Evolutionary conservation across 2,329 filamentous ascomycete species (phyloP), one percentile per base, ranked within the genome.

Genomic region (Trichoderma oligosporum): DNA sequence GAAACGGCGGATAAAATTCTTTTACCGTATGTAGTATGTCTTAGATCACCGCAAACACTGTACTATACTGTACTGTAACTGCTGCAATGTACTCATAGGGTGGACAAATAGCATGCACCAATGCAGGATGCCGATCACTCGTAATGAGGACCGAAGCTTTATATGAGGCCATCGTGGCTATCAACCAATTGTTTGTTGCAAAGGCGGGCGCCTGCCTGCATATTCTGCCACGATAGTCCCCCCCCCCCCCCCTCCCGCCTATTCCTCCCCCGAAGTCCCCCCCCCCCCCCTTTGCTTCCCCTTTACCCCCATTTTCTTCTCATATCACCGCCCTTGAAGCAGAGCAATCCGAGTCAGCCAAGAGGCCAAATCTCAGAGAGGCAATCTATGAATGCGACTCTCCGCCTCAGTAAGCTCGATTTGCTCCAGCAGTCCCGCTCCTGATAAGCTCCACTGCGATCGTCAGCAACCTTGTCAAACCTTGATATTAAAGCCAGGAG

Each of bases 171-270:
- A 38, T 55, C 31, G 31, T 36, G 22, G 41, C 25, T 33, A 18
- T 46, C 22, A 46, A 41, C 41, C 52, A 54, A 55, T 38, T 38
- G 41, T 46, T 55, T 55, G 52, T 36, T 38, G 24, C 52, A 7
- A 16, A n/a, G n/a, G n/a, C n/a, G n/a, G 31, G 33, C 24, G 52
- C 31, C 35, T 31, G 29, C 52, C 22, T 29, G 41, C 39, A 54
- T 35, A n/a, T 22, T 24, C 41, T 29, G 16, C 16, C 22, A 25
- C 38, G 38, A 44, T 12, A n/a, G 4, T 18, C 7, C 2, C 20
- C 49, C 18, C 36, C n/a, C n/a, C n/a, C n/a, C n/a, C n/a, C n/a
- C n/a, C n/a, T n/a, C n/a, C n/a, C n/a, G n/a, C n/a, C n/a, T n/a
- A n/a, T n/a, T n/a, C n/a, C n/a, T n/a, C n/a, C n/a, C n/a, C n/a